Evolutionary conservation across 2,329 filamentous ascomycete genomes (phyloP).

Genomic region (Trichoderma sp.): DNA sequence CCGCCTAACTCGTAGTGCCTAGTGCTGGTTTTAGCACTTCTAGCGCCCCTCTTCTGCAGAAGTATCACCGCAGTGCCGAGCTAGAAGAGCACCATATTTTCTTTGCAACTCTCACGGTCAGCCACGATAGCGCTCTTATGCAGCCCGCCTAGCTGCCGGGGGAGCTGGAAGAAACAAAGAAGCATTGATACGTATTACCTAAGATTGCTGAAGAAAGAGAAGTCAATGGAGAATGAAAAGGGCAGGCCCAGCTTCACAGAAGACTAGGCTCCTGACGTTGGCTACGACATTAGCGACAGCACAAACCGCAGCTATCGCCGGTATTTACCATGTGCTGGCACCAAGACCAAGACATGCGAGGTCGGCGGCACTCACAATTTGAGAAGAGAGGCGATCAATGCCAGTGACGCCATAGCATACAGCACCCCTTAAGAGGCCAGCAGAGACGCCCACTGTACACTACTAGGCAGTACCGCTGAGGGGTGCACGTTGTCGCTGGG

Average conservation of each 20-base stretch:
- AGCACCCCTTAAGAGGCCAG: constrained; percentile 25
- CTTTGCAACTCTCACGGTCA: neutral
- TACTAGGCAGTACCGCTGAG: constrained; percentile 1
- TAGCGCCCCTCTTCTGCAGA: constrained; percentile 1
- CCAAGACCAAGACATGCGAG: constrained; percentile 6
- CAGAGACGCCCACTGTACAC: constrained; percentile 7
- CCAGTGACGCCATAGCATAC: constrained; percentile 40
- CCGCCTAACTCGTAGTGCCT: neutral
- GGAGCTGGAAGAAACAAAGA: neutral
- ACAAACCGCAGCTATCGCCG: neutral
- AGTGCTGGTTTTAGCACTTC: neutral
- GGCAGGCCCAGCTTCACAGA: neutral
- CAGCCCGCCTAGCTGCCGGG: neutral
- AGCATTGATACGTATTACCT: neutral
- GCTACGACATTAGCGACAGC: neutral
- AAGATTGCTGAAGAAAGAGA: neutral
- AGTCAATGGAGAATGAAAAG: neutral
- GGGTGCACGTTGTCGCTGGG: constrained; percentile 6
- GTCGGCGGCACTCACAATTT: constrained; percentile 31
- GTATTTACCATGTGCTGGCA: neutral
- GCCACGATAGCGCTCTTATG: constrained; percentile 18
- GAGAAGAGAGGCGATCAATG: constrained; percentile 34
- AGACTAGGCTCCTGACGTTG: neutral
- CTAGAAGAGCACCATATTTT: neutral
- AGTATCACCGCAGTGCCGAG: constrained; percentile 1